Evolutionary conservation across 2,329 filamentous ascomycete species (phyloP).

Genomic region (Orbilia ellipsospora): DNA sequence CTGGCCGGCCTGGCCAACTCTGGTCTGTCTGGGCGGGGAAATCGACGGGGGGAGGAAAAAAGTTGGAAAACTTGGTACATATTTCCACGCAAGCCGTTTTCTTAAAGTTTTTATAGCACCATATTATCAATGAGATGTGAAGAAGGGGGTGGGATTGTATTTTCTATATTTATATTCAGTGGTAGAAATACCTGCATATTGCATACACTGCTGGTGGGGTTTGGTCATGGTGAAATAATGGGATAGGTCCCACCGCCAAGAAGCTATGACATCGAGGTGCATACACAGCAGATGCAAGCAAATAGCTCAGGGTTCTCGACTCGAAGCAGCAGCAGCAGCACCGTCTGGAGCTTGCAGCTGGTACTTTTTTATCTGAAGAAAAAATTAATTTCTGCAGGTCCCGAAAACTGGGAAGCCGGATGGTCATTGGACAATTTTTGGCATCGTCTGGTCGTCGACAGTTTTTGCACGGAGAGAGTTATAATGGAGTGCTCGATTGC

Average conservation of each 20-base stretch:
- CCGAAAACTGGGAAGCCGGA: slow-evolving; percentile 9
- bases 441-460: too few relatives aligned
- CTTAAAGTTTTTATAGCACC: not conserved
- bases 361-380: not conserved
- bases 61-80: too few relatives aligned
- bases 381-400: slow-evolving; percentile 12
- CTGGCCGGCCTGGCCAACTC: too few relatives aligned
- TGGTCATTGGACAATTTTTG: slow-evolving; percentile 1
- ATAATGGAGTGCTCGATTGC: too few relatives aligned
- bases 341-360: not conserved
- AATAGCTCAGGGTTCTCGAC: slow-evolving; percentile 6
- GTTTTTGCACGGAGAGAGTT: too few relatives aligned
- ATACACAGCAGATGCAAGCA: not conserved
- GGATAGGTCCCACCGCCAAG: not conserved
- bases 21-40: too few relatives aligned
- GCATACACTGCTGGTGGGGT: not conserved
- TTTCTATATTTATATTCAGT: not conserved
- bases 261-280: slow-evolving; percentile 14
- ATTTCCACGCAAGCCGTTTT: not conserved
- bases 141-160: not conserved
- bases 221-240: not conserved
- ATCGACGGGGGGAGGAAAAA: too few relatives aligned
- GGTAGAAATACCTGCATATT: not conserved
- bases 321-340: not conserved
- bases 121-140: not conserved